Evolutionary conservation across 805 yeast species (phyloP).

Genomic region (Nakazawaea anatomiae): DNA sequence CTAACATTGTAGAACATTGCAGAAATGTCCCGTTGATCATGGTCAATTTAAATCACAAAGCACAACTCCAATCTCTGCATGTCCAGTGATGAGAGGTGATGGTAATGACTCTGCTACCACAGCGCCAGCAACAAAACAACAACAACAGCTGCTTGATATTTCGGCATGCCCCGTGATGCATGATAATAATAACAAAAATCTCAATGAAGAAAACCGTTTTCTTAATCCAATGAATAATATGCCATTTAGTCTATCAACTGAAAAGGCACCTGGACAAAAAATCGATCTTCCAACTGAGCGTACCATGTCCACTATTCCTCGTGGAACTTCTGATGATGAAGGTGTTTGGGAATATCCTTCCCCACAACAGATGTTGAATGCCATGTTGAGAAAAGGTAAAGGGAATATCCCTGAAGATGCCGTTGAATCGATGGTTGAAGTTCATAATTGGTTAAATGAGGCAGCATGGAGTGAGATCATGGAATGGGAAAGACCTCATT

Average conservation of each 20-base stretch:
- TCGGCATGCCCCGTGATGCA: not conserved
- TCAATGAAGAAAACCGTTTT: conserved; percentile 19
- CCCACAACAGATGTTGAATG: conserved; percentile 98
- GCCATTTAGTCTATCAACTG: conserved; percentile 68
- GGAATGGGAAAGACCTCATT: conserved; percentile 81
- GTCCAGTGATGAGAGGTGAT: not conserved
- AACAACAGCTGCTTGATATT: conserved; percentile 5
- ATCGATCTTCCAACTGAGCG: conserved; percentile 76
- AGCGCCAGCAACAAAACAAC: no score
- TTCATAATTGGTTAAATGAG: conserved; percentile 92
- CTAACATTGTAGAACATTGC: no score
- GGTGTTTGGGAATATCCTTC: conserved; percentile 99
- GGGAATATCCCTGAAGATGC: conserved; percentile 91
- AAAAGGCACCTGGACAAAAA: conserved; percentile 74
- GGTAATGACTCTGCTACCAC: no score
- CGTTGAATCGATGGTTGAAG: conserved; percentile 94
- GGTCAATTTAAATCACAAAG: conserved; percentile 8
- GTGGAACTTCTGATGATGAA: conserved; percentile 56
- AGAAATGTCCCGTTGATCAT: conserved; percentile 23
- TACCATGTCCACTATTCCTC: conserved; percentile 79
- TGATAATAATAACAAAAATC: conserved; percentile 15
- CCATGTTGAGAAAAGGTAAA: conserved; percentile 93
- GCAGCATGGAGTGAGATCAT: conserved; percentile 96
- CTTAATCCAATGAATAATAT: conserved; percentile 85
- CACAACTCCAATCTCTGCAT: not conserved